These are phyloP conservation scores for Pichia sp. DNA, from an alignment of 1,139 yeast genomes.

Conservation along the genomic window DNA sequence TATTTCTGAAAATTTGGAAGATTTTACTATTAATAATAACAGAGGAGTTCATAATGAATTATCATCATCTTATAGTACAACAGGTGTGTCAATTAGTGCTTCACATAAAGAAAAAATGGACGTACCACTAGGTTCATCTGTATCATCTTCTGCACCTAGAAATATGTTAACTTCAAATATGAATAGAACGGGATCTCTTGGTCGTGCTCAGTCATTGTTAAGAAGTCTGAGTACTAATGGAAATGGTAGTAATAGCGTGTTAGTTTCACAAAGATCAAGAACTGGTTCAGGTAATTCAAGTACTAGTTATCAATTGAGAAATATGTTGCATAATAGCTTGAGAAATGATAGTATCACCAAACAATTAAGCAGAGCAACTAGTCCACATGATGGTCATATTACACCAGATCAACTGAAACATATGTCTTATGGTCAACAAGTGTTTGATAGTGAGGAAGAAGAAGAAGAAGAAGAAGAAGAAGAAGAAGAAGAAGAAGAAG, in stretches of 20 bases:
- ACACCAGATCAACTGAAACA: slow-evolving; percentile 21
- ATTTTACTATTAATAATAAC: not conserved
- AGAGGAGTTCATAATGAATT: not conserved
- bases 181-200: slow-evolving; percentile 2
- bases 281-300: slow-evolving; percentile 13
- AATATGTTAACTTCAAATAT: not conserved
- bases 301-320: slow-evolving; percentile 7
- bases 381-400: slow-evolving; percentile 4
- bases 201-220: slow-evolving; percentile 9
- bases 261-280: slow-evolving; percentile 6
- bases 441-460: slow-evolving; percentile 50
- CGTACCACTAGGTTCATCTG: not conserved
- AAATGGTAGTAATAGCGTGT: not conserved
- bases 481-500: not conserved
- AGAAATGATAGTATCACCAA: slow-evolving; percentile 3
- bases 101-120: not conserved
- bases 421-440: slow-evolving; percentile 41
- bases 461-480: slow-evolving; percentile 20
- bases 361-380: not conserved
- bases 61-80: not conserved
- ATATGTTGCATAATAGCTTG: slow-evolving; percentile 8
- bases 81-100: not conserved
- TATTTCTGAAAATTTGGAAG: slow-evolving; percentile 1
- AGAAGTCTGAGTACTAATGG: slow-evolving; percentile 10
- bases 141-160: not conserved